Percentiles rank a stretch among this genome's conserved stretches.
Conservation (phyloP, 2,329 filamentous ascomycete species). For the Biscogniauxia sp. region DNA sequence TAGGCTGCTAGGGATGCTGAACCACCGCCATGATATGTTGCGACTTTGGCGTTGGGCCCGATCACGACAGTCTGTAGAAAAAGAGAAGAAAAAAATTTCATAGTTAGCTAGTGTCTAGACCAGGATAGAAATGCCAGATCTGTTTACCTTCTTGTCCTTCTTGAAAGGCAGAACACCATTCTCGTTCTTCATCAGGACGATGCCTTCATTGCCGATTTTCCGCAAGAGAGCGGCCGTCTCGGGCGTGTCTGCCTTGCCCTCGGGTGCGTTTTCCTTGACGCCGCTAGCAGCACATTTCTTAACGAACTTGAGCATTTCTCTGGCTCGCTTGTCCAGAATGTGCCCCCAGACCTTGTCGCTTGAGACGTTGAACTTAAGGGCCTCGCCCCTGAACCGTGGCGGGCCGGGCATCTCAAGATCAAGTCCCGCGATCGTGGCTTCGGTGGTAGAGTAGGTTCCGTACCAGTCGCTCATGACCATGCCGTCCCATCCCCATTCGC, state of each 20-base stretch:
- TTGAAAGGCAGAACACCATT: slow-evolving; percentile 60
- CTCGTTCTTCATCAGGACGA: slow-evolving; percentile 74
- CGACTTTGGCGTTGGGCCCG: slow-evolving; percentile 56
- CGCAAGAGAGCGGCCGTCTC: slow-evolving; percentile 64
- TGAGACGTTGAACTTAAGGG: slow-evolving; percentile 50
- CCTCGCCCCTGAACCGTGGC: slow-evolving; percentile 48
- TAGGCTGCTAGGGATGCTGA: slow-evolving; percentile 61
- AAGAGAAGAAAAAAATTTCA: too few species aligned
- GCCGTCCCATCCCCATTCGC: slow-evolving; percentile 58
- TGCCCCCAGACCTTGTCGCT: slow-evolving; percentile 56
- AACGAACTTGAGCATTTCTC: slow-evolving; percentile 57
- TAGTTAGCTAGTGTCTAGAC: neutral
- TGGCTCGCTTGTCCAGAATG: slow-evolving; percentile 56
- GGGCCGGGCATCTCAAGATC: slow-evolving; percentile 62
- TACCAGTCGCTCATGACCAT: slow-evolving; percentile 61
- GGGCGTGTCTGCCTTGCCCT: slow-evolving; percentile 54
- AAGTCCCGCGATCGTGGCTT: slow-evolving; percentile 49
- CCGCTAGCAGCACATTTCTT: slow-evolving; percentile 54
- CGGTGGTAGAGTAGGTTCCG: slow-evolving; percentile 54
- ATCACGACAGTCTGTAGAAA: slow-evolving; percentile 48
- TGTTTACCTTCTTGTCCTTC: slow-evolving; percentile 54
- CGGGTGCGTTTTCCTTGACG: slow-evolving; percentile 53
- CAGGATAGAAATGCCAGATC: neutral
- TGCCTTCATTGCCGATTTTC: slow-evolving; percentile 64
- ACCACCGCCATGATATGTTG: slow-evolving; percentile 62